Evolutionary conservation across 805 yeast species (phyloP).

Genomic region (Metschnikowia vanudenii): DNA sequence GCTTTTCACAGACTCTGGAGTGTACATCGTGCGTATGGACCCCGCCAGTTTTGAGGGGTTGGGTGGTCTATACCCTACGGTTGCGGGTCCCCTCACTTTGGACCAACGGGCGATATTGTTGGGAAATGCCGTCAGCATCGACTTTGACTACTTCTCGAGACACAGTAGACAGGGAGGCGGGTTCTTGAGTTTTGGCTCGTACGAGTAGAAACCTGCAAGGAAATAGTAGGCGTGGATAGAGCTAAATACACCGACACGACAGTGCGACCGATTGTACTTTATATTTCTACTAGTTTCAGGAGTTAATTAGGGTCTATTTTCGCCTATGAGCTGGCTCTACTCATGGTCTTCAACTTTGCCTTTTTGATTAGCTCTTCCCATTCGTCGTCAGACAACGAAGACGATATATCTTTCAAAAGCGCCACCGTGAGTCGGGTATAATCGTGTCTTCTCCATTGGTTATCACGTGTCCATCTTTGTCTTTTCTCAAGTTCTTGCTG

Average conservation of each 20-base stretch:
- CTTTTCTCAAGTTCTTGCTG: constrained; percentile 47
- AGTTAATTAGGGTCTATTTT: too few species aligned
- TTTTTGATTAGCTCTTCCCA: constrained; percentile 31
- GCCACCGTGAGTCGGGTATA: constrained; percentile 50
- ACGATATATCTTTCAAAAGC: constrained; percentile 43
- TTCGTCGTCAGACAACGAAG: constrained; percentile 34
- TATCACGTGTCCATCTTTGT: constrained; percentile 52
- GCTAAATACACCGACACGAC: not conserved
- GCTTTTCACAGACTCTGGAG: constrained; percentile 91
- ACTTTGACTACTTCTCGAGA: constrained; percentile 95
- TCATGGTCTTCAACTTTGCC: constrained; percentile 24
- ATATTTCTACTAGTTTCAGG: too few species aligned
- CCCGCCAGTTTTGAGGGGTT: constrained; percentile 62
- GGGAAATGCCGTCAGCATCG: constrained; percentile 88
- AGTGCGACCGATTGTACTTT: not conserved
- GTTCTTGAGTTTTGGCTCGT: constrained; percentile 37
- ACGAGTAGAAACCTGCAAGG: constrained; percentile 18
- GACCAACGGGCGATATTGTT: constrained; percentile 85
- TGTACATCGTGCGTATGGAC: constrained; percentile 83
- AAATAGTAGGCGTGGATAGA: not conserved
- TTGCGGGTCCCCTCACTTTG: constrained; percentile 56
- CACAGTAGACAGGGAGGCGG: constrained; percentile 61
- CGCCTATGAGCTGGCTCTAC: not conserved
- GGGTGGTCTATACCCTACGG: constrained; percentile 49
- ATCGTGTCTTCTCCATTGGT: constrained; percentile 52